Conservation (phyloP, 805 yeast genomes). For the Scheffersomyces amazonensis region DNA sequence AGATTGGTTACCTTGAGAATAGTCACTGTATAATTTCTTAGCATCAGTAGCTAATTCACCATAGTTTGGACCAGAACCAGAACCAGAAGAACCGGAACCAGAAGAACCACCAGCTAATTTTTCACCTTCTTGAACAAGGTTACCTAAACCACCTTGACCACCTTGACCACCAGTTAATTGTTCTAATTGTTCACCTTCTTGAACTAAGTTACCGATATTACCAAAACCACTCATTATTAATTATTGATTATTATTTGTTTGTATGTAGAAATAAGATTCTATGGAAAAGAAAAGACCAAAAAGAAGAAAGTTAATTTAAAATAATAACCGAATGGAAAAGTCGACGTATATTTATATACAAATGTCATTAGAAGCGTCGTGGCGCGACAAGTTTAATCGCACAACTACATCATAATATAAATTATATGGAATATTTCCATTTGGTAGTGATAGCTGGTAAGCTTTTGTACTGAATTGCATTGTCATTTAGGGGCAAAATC, state of each 20-base stretch:
- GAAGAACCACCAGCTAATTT: background rate
- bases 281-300: background rate
- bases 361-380: too few species aligned
- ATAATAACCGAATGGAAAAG: background rate
- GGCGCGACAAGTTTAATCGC: too few species aligned
- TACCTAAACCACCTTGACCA: slow-evolving; percentile 1
- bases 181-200: slow-evolving; percentile 27
- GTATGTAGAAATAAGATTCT: background rate
- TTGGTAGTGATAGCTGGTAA: too few species aligned
- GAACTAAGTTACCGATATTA: slow-evolving; percentile 8
- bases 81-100: background rate
- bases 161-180: slow-evolving; percentile 5
- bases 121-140: background rate
- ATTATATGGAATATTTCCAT: too few species aligned
- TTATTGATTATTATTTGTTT: background rate
- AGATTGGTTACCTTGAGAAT: slow-evolving; percentile 25
- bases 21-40: slow-evolving; percentile 32
- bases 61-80: slow-evolving; percentile 18
- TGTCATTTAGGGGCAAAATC: too few species aligned
- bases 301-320: background rate
- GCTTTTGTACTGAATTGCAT: too few species aligned
- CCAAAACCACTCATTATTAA: slow-evolving; percentile 18
- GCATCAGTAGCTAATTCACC: slow-evolving; percentile 28
- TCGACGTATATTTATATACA: too few species aligned
- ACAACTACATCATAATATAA: too few species aligned